A percentile compares a stretch with the other conserved stretches of the same genome.
Evolutionary conservation across 257 asterid species (phyloP).

Genomic region (Striga asiatica): DNA sequence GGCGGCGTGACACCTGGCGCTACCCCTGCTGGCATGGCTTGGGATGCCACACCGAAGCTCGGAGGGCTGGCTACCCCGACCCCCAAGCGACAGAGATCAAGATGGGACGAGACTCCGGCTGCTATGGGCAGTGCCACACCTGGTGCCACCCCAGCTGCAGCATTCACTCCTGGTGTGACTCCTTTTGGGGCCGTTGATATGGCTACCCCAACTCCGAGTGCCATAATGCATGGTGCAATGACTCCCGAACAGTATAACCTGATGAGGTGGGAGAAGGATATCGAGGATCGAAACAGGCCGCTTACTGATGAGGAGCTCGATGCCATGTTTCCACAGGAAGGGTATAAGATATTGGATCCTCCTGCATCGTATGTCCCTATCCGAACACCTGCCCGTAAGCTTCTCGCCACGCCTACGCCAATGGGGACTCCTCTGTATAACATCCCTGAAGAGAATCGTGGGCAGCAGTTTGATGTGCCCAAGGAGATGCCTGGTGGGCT

Average conservation of each 20-base stretch:
- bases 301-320: constrained; percentile 75
- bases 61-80: constrained; percentile 36
- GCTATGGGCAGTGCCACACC: constrained; percentile 62
- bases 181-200: constrained; percentile 62
- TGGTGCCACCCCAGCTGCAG: constrained; percentile 1
- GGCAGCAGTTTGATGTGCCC: constrained; percentile 71
- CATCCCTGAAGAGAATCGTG: constrained; percentile 70
- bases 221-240: constrained; percentile 53
- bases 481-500: constrained; percentile 74
- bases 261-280: constrained; percentile 78
- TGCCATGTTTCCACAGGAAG: constrained; percentile 66
- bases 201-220: constrained; percentile 76
- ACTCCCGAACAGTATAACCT: constrained; percentile 78
- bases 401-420: constrained; percentile 81
- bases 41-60: constrained; percentile 76
- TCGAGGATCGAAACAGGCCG: constrained; percentile 69
- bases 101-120: constrained; percentile 96
- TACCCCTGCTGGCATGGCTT: constrained; percentile 21
- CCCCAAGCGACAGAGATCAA: constrained; percentile 79
- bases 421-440: constrained; percentile 47
- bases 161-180: constrained; percentile 14
- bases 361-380: constrained; percentile 70
- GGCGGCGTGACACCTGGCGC: constrained; percentile 3
- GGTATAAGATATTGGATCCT: constrained; percentile 67
- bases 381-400: constrained; percentile 75